Evolutionary conservation across 371 early-diverging fungal species (phyloP).

Genomic region (Blakeslea trispora): DNA sequence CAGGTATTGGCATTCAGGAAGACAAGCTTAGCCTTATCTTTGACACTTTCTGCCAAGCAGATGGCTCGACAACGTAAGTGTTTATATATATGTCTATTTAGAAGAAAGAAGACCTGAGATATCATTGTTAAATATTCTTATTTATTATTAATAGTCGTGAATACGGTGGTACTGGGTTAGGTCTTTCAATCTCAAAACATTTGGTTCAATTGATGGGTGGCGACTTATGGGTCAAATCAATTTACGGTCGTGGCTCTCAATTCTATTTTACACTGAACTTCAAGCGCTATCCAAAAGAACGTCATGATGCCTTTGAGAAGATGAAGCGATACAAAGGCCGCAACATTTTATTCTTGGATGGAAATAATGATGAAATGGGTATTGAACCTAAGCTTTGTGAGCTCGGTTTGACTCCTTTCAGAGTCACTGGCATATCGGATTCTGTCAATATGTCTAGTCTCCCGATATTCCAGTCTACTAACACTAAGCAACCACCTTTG

Average conservation of each 20-base stretch:
- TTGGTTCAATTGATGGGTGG: conserved; percentile 82
- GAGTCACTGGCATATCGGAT: conserved; percentile 43
- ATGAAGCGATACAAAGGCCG: conserved; percentile 47
- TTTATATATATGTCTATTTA: conserved; percentile 18
- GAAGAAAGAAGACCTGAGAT: neutral
- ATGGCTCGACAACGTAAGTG: conserved; percentile 77
- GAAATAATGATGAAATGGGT: conserved; percentile 23
- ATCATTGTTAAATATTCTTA: neutral
- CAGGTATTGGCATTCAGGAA: conserved; percentile 85
- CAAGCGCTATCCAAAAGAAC: conserved; percentile 13
- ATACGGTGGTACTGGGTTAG: conserved; percentile 86
- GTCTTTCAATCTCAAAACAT: conserved; percentile 77
- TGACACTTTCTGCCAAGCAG: conserved; percentile 82
- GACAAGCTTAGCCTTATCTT: conserved; percentile 77
- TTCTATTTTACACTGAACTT: conserved; percentile 73
- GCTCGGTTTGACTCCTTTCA: conserved; percentile 45
- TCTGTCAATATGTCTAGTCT: conserved; percentile 28
- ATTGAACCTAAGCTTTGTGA: conserved; percentile 31
- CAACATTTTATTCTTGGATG: conserved; percentile 52
- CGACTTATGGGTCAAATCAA: conserved; percentile 72
- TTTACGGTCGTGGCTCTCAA: conserved; percentile 67
- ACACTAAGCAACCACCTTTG: conserved; percentile 32
- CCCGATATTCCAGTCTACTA: conserved; percentile 7
- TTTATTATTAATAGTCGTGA: conserved; percentile 47
- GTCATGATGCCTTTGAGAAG: conserved; percentile 34